Evolutionary conservation across 371 early-diverging fungal species (phyloP).

Genomic region (Haplosporangium sp.): DNA sequence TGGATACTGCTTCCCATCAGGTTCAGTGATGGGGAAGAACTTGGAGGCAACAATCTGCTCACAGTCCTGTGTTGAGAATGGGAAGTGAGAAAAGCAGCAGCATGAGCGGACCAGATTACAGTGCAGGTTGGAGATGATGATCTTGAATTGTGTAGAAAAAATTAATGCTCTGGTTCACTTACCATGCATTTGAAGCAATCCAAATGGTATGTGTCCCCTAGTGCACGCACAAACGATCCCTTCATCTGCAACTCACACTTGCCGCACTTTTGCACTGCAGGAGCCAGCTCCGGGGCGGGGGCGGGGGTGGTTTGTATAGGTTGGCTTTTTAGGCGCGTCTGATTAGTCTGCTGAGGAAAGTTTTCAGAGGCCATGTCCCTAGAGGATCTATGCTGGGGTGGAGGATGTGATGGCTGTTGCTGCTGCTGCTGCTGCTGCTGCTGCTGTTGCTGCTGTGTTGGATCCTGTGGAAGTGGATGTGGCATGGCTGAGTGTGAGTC

Average conservation of each 20-base stretch:
- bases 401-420: neutral
- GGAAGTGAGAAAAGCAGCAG: constrained; percentile 9
- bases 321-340: constrained; percentile 36
- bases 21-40: constrained; percentile 84
- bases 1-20: constrained; percentile 73
- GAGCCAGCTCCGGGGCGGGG: constrained; percentile 46
- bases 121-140: neutral
- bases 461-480: constrained; percentile 23
- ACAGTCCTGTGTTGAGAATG: constrained; percentile 74
- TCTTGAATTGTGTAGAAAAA: neutral
- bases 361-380: constrained; percentile 34
- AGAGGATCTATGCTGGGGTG: constrained; percentile 17
- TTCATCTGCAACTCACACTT: constrained; percentile 65
- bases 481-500: constrained; percentile 18
- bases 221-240: constrained; percentile 91
- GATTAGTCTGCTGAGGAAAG: constrained; percentile 43
- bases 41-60: constrained; percentile 85
- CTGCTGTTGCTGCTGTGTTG: constrained; percentile 13
- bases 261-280: constrained; percentile 56
- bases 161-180: constrained; percentile 24
- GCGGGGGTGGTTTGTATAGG: constrained; percentile 34
- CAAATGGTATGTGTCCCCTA: constrained; percentile 88
- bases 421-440: constrained; percentile 13
- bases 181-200: constrained; percentile 95
- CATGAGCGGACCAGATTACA: neutral